Evolutionary conservation across 2,329 filamentous ascomycete species (phyloP), one percentile per base, ranked within the genome.

Genomic region (Microascus cirrosus): DNA sequence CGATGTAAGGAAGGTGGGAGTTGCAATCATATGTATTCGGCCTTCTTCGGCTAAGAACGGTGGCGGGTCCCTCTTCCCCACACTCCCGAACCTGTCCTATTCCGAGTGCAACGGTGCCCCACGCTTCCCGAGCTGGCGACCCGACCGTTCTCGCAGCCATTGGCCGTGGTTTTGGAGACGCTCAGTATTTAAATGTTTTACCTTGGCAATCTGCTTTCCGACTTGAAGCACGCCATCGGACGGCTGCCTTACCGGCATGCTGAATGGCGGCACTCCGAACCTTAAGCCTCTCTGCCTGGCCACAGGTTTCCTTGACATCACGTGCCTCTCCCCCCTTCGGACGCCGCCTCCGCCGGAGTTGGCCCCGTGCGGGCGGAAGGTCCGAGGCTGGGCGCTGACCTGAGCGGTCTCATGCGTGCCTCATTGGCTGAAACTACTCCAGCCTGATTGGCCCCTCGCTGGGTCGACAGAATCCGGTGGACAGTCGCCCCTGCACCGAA

Each of bases 11-110:
- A n/a, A n/a, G n/a, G n/a, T 42, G 48, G 55, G 55, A 56, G 55
- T 8, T 52, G n/a, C 45, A 22, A 52, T 52, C 55, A 57, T 52
- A 48, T 57, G 55, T 50, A 35, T 22, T 57, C 55, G 55, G 55
- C 48, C 55, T 35, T 24, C 55, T 57, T 57, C 55, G 55, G 55
- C 55, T 57, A 57, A 57, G 55, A 11, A 20, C 45, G 45, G 45
- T 50, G 20, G 45, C 20, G 3, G 45, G 45, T 10, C 45, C 20
- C 45, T 50, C 22, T 50, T 24, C 45, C 45, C 45, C 45, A 50
- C 45, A 22, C 6, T 50, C 20, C 20, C 45, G 22, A 32, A 32
- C 28, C 4, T 32, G 28, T 8, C 28, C 28, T 8, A 8, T 4
- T 4, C 28, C 28, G 8, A 24, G 4, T 50, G 22, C 45, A 24